Evolutionary conservation across 495 filamentous ascomycete genomes (phyloP), one percentile per base, ranked within the genome.

Genomic region (Lophiostoma macrostomum): DNA sequence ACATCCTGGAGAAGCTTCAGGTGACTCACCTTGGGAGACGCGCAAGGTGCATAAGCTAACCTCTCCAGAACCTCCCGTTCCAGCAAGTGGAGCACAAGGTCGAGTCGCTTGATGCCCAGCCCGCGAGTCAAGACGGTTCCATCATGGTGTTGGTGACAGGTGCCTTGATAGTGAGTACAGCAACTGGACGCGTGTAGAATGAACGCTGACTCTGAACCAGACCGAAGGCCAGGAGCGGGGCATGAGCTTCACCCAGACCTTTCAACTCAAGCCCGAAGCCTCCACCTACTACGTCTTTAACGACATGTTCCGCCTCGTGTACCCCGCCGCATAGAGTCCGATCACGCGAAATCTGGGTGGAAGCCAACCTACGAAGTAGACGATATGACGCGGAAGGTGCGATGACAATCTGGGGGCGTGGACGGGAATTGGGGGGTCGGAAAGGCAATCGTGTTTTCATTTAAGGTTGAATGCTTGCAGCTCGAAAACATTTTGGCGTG

Each of bases 121-220:
- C 88, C 29, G 71, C 74, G 16, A 74, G 66, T 49, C 68, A 78
- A 5, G 54, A 66, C 19, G 80, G 79, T 25, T 82, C 80, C 50
- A 86, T 95, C 64, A 64, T 96, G 34, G 87, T 96, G 36, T 71
- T 93, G 47, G 88, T 96, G 14, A 94, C 88, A 24, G 91, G 91
- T 42, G 78, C 80, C 56, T 80, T 97, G 30, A 45, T 86, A 70
- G 91, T 97, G 80, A 42, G 80, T 67, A 27, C 25, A 12, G n/a
- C 5, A 35, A 1, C 12, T 5, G 11, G 39, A 42, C 14, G 24
- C 30, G 4, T 38, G 10, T 23, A 13, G 29, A 24, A 18, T 32
- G n/a, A 1, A 41, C 49, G 24, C 30, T 47, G 24, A 59, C 34
- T 1, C 30, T 28, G 44, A 22, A 37, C 31, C 61, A 96, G 90